Conservation (phyloP, 306 rosid genomes). For the Gastrolobium villosum region DNA sequence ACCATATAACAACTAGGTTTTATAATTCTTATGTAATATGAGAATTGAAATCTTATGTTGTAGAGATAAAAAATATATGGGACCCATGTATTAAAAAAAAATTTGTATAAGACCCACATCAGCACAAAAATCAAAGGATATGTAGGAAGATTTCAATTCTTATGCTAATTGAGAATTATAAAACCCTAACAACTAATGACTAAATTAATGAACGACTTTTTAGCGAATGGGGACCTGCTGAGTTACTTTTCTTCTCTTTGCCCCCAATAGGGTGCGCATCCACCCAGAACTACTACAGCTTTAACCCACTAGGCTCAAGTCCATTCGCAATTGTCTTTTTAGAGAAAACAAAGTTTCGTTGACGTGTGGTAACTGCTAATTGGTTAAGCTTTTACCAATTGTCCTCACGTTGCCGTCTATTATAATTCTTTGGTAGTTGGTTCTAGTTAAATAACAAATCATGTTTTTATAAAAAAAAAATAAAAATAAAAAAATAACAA, state of each 20-base stretch:
- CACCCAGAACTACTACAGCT: neutral
- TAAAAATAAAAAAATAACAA: no score
- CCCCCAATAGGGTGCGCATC: neutral
- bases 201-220: neutral
- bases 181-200: no score
- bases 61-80: no score
- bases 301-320: neutral
- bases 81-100: no score
- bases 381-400: slow-evolving; percentile 15
- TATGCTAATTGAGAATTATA: no score
- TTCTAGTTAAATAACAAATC: slow-evolving; percentile 1
- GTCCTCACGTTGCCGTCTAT: neutral
- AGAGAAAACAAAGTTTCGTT: neutral
- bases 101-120: no score
- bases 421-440: neutral
- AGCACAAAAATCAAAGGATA: no score
- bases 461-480: no score
- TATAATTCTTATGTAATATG: no score
- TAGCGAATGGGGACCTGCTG: neutral
- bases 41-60: no score
- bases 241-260: neutral
- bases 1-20: no score
- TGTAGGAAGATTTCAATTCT: no score
- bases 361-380: slow-evolving; percentile 24
- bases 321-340: neutral